phyloP scores from a whole-genome alignment of 768 basidiomycete genomes.

The Leccinum disarticulatum region DNA sequence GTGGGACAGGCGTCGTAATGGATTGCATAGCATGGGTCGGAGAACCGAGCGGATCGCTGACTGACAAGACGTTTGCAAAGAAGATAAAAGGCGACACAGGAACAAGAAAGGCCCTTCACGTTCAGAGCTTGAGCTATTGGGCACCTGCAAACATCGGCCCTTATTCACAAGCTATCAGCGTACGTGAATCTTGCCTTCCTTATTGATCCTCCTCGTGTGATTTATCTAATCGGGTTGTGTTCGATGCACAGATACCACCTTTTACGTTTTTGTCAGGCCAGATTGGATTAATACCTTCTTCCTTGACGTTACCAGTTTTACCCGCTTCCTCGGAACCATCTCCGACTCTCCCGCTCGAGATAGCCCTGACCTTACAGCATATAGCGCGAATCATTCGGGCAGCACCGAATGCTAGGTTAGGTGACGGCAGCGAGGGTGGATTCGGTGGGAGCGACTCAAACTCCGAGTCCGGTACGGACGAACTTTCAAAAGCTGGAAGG shows the following conservation, averaged over 20 bases:
- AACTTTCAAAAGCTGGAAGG: constrained; percentile 27
- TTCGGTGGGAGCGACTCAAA: constrained; percentile 22
- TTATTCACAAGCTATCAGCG: constrained; percentile 90
- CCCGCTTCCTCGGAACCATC: constrained; percentile 41
- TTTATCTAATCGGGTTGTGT: neutral
- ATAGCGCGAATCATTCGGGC: constrained; percentile 58
- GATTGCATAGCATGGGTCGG: constrained; percentile 75
- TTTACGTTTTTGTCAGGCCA: constrained; percentile 92
- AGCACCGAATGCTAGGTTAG: constrained; percentile 50
- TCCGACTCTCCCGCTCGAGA: constrained; percentile 60
- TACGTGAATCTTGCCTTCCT: constrained; percentile 36
- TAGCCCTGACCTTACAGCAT: constrained; percentile 80
- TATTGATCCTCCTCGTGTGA: neutral
- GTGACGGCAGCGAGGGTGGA: constrained; percentile 28
- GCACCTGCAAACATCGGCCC: constrained; percentile 99
- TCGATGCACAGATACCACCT: constrained; percentile 56
- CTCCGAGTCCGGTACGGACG: constrained; percentile 30
- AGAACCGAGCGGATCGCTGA: constrained; percentile 9
- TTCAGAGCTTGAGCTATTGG: constrained; percentile 97
- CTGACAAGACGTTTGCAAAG: constrained; percentile 13
- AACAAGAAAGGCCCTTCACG: constrained; percentile 76
- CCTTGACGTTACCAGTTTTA: constrained; percentile 58
- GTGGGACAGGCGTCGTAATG: constrained; percentile 58
- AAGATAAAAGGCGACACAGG: constrained; percentile 29
- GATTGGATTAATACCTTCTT: constrained; percentile 84